Conservation (phyloP, 306 rosid genomes). For the Biancaea sappan region DNA sequence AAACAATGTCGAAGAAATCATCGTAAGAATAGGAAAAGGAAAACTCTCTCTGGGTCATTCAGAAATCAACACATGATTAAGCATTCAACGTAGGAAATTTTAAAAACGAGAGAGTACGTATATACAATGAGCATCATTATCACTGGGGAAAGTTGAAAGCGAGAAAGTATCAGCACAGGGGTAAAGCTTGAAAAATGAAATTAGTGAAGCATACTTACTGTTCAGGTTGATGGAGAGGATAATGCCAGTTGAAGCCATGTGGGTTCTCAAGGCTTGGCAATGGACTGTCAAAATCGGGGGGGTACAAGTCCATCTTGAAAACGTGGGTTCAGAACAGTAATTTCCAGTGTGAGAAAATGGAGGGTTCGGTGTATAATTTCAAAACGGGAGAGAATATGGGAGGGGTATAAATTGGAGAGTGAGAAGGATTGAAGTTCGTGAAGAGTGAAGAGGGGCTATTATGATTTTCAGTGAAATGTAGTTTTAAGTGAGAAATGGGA, state of each 20-base stretch:
- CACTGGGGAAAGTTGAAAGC: neutral
- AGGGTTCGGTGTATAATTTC: too few relatives aligned
- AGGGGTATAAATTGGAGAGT: conserved; percentile 9
- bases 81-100: neutral
- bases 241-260: conserved; percentile 27
- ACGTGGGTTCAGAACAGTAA: too few relatives aligned
- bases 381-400: too few relatives aligned
- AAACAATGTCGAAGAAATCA: conserved; percentile 6
- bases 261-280: conserved; percentile 45
- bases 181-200: neutral
- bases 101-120: neutral
- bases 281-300: conserved; percentile 6
- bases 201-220: conserved; percentile 38
- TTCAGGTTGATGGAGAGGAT: conserved; percentile 12
- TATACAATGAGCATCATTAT: too few relatives aligned
- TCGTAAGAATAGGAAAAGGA: neutral
- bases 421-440: conserved; percentile 35
- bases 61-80: neutral
- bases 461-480: conserved; percentile 37
- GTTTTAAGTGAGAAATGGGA: conserved; percentile 27
- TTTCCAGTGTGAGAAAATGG: neutral
- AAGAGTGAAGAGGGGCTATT: conserved; percentile 44
- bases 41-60: neutral
- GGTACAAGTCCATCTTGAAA: conserved; percentile 46
- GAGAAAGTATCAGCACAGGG: neutral